Base-by-base conservation (phyloP, 345 rosid species). In the Clarkia xantiana region DNA sequence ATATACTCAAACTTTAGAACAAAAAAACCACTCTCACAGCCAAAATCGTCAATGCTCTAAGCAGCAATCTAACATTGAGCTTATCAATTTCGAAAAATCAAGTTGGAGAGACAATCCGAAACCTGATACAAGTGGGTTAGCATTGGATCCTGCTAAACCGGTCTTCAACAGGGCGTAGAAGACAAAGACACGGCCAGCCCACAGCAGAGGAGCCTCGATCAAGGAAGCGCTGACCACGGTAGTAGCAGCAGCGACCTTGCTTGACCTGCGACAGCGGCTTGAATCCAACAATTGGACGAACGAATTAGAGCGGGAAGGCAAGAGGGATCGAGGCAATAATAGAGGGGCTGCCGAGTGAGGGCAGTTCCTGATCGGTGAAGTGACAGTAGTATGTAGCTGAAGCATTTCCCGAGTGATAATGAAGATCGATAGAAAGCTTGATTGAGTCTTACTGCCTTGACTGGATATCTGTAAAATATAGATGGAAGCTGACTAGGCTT, bases 61-160 rank as follows among this genome's bases (percentile, higher is more conserved):
- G 36, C 36, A 29, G 9, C 36, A 7, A 29, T 29, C 36, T 29
- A 29, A 44, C 10, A 14, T 3, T 44, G 7, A 14, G 14, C 17
- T 44, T 9, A 44, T 44, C 18, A 44, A 44, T 18, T 5, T 14
- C 2, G 45, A 40, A 22, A 25, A 39, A 18, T 52, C 14, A 52
- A 52, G 20, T 4, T 10, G n/a, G 15, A 25, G 40, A 29, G 53
- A 42, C 36, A 3, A 29, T 29, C 5, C 36, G 36, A 20, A 20
- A 84, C 97, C 97, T 54, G 94, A 72, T 54, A 86, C 88, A 53
- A 83, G 58, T 2, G 95, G 94, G 52, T 83, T 86, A 41, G 82
- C 54, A 54, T 70, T 76, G 53, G 95, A 85, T 67, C 95, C 97
- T 67, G 88, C 97, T 38, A 79, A 64, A 19, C 97, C 95, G 62